Base-by-base conservation (phyloP, 768 basidiomycete species). In the Amanita polypyramis region DNA sequence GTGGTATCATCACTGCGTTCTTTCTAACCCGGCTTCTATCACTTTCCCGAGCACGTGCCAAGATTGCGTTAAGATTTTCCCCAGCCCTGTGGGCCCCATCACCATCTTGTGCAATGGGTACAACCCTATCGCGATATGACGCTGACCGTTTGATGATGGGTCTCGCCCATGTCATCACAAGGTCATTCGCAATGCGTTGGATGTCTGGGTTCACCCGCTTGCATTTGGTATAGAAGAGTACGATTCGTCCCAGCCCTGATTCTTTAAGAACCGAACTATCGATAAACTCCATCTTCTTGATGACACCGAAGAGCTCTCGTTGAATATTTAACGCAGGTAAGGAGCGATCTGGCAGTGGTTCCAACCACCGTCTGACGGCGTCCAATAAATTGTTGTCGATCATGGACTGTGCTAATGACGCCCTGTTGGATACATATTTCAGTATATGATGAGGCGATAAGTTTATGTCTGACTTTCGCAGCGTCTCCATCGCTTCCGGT, bases 321-420 rank as follows among this genome's bases (percentile, higher is more conserved):
- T 97, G 96, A 58, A 99, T 97, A 63, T 94, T 95, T 45, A 98
- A 75, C 3, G 93, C 91, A 0, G 96, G 96, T 2, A 99, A 75
- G 1, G 93, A 94, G 47, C 79, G 79, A 66, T 96, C 91, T 0
- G 85, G 86, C 12, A 98, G 80, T 0, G 96, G 96, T 57, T 98
- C 96, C 2, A 99, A 79, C 90, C 91, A 99, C 32, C 79, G 71
- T 34, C 79, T 74, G 43, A 97, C 91, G 4, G 85, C 92, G 54
- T 91, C 87, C 23, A 99, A 73, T 35, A 98, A 78, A 54, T 94
- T 92, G 62, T 93, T 93, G 66, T 99, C 96, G 45, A 92, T 80
- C 59, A 98, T 95, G 4, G 92, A 88, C 57, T 95, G 90, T 9
- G 85, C 80, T 12, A 95, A 77, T 1, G 90, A 82, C 14, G 80